phyloP scores from a whole-genome alignment of 169 alveolate genomes.

The Plasmodium vivax region DNA sequence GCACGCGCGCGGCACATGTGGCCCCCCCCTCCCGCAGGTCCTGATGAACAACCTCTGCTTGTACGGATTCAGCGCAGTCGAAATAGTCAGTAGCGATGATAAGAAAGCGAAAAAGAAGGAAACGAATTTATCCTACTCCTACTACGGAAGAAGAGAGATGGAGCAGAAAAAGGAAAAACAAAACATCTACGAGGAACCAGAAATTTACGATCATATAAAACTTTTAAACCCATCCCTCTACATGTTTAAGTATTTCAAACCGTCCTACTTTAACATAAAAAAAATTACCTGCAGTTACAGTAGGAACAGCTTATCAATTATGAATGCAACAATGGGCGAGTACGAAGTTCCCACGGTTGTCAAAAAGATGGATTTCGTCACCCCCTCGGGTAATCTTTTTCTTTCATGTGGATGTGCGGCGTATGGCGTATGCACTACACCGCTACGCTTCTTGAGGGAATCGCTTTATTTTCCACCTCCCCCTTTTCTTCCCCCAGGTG shows the following conservation, averaged over 20 bases:
- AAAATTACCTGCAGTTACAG: slow-evolving; percentile 68
- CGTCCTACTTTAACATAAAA: slow-evolving; percentile 68
- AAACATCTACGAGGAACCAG: slow-evolving; percentile 47
- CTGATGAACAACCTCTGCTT: slow-evolving; percentile 63
- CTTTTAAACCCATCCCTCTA: slow-evolving; percentile 53
- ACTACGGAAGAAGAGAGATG: slow-evolving; percentile 1
- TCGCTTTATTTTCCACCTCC: neutral
- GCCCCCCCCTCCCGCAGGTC: slow-evolving; percentile 11
- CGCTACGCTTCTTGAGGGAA: neutral
- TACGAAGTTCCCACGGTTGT: slow-evolving; percentile 29
- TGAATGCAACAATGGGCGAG: slow-evolving; percentile 74
- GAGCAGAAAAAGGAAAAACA: slow-evolving; percentile 34
- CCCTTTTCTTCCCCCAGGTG: slow-evolving; percentile 37
- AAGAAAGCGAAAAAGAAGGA: slow-evolving; percentile 15
- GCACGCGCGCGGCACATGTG: neutral
- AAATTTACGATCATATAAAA: slow-evolving; percentile 37
- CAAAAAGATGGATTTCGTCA: slow-evolving; percentile 58
- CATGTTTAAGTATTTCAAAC: slow-evolving; percentile 74
- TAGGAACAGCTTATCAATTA: slow-evolving; percentile 70
- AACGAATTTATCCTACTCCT: slow-evolving; percentile 6
- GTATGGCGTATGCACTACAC: neutral
- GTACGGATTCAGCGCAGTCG: slow-evolving; percentile 68
- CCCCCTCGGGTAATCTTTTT: slow-evolving; percentile 51
- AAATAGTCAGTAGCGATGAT: slow-evolving; percentile 1
- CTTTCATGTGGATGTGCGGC: neutral